These are phyloP conservation scores for Populus tomentosa DNA, from an alignment of 441 rosid genomes.

Conservation along the genomic window DNA sequence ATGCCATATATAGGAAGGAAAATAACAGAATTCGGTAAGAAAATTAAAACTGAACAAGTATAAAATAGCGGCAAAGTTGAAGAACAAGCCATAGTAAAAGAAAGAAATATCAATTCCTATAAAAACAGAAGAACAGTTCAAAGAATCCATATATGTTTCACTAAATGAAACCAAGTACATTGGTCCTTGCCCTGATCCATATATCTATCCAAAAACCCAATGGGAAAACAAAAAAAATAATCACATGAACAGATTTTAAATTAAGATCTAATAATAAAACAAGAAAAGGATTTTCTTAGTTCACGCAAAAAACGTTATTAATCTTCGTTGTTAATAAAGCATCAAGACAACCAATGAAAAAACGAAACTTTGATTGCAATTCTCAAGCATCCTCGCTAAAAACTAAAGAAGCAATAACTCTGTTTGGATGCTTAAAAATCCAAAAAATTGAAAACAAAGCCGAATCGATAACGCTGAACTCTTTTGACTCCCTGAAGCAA, in stretches of 20 bases:
- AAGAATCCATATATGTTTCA: neutral
- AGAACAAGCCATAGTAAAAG: neutral
- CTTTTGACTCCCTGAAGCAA: neutral
- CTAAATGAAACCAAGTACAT: neutral
- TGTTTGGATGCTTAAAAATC: neutral
- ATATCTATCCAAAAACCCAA: neutral
- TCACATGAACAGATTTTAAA: neutral
- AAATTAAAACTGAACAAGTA: neutral
- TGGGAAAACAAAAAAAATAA: neutral
- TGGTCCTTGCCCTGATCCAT: neutral
- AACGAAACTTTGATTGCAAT: neutral
- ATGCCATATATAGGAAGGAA: neutral
- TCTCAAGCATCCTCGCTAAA: neutral
- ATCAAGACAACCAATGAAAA: neutral
- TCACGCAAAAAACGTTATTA: neutral
- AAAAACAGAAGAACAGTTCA: neutral
- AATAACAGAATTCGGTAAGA: neutral
- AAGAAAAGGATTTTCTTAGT: neutral
- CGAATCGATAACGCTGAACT: neutral
- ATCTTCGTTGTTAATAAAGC: neutral
- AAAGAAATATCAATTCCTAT: neutral
- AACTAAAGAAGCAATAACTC: neutral
- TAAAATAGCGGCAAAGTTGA: neutral
- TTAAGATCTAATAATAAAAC: neutral
- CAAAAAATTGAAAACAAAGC: neutral